phyloP scores from a whole-genome alignment of 2,329 filamentous ascomycete genomes.

The Cercospora sp. region DNA sequence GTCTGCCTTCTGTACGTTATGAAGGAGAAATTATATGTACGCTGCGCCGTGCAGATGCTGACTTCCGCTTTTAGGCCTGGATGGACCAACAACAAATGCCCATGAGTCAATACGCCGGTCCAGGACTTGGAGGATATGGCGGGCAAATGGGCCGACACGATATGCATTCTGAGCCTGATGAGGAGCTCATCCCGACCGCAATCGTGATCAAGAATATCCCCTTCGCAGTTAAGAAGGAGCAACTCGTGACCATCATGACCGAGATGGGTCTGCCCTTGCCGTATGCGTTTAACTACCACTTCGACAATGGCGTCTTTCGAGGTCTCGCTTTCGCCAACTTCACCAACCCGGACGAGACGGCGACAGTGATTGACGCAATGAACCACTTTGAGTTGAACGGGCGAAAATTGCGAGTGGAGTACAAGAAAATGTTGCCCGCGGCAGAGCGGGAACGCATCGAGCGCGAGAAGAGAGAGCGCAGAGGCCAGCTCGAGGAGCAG shows the following conservation, averaged over 20 bases:
- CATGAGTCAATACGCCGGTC: conserved; percentile 50
- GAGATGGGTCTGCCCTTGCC: conserved; percentile 90
- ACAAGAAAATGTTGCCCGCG: conserved; percentile 98
- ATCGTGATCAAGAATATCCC: conserved; percentile 99
- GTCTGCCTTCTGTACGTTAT: conserved; percentile 71
- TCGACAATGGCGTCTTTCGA: conserved; percentile 95
- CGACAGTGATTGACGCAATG: conserved; percentile 86
- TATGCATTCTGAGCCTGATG: conserved; percentile 59
- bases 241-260: conserved; percentile 88
- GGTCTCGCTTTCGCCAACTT: conserved; percentile 98
- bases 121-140: conserved; percentile 38
- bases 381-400: conserved; percentile 96
- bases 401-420: conserved; percentile 91
- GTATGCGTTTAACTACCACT: conserved; percentile 99
- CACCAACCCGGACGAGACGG: conserved; percentile 90
- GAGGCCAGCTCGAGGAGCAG: conserved; percentile 95
- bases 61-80: conserved; percentile 56
- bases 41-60: background rate
- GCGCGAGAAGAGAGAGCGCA: conserved; percentile 91
- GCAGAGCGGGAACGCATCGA: conserved; percentile 95
- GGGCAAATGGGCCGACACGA: conserved; percentile 44
- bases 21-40: conserved; percentile 4
- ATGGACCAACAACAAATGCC: conserved; percentile 56
- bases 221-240: conserved; percentile 96
- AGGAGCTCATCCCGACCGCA: conserved; percentile 94